phyloP scores from a whole-genome alignment of 768 basidiomycete species.

The Mycena galopus region DNA sequence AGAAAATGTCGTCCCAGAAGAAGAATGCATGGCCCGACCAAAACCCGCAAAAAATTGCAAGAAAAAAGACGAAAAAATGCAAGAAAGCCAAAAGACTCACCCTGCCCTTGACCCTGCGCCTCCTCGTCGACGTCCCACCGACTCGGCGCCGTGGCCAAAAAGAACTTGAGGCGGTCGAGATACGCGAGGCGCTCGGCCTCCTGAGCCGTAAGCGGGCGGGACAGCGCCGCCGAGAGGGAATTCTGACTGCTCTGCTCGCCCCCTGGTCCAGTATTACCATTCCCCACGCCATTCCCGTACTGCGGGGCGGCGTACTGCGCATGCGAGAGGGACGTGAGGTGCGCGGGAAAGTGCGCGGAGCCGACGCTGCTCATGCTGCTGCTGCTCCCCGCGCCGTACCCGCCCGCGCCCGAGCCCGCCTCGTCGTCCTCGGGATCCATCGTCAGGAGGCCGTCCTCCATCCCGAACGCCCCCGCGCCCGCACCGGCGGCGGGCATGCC shows the following conservation, averaged over 20 bases:
- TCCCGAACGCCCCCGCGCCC: neutral
- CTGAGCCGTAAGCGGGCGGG: constrained; percentile 69
- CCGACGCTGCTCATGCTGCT: neutral
- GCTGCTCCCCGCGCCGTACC: no score
- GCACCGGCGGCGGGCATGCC: constrained; percentile 4
- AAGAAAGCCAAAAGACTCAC: constrained; percentile 1
- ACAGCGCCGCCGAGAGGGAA: constrained; percentile 49
- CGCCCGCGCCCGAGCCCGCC: neutral
- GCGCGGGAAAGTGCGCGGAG: neutral
- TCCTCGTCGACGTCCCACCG: constrained; percentile 65
- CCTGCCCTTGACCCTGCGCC: neutral
- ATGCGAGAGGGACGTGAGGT: neutral
- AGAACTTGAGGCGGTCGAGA: constrained; percentile 88
- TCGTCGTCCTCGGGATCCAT: constrained; percentile 26
- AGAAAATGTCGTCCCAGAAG: no score
- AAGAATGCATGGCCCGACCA: no score
- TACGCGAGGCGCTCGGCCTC: constrained; percentile 82
- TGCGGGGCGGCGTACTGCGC: no score
- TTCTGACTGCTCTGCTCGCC: no score
- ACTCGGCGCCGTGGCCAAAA: constrained; percentile 87
- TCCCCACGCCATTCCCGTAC: no score
- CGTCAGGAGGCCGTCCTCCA: constrained; percentile 23
- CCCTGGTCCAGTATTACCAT: no score
- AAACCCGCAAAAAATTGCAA: neutral
- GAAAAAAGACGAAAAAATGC: neutral